Evolutionary conservation across 225 moss, liverwort and hornwort genomes (phyloP).

Genomic region (Takakia lepidozioides): DNA sequence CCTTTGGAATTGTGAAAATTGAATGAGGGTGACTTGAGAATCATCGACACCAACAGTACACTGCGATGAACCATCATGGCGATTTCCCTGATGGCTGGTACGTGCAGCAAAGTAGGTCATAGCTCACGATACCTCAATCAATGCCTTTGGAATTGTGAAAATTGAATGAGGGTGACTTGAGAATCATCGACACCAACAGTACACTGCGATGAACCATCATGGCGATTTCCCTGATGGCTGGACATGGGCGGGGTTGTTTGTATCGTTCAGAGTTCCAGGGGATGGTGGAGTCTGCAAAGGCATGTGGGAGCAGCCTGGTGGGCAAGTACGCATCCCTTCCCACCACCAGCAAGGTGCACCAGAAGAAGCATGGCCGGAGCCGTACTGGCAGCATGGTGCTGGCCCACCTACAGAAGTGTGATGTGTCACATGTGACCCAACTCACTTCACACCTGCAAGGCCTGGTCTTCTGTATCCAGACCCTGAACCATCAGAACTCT

Average conservation of each 20-base stretch:
- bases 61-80: neutral
- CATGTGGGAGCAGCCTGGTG: conserved; percentile 6
- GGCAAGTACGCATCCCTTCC: conserved; percentile 7
- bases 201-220: neutral
- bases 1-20: too few species aligned
- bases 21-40: too few species aligned
- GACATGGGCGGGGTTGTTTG: neutral
- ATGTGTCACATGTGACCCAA: conserved; percentile 2
- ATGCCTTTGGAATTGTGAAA: too few species aligned
- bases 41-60: too few species aligned
- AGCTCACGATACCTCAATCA: too few species aligned
- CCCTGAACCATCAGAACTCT: too few species aligned
- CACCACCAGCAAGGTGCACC: conserved; percentile 1
- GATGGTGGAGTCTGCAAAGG: conserved; percentile 9
- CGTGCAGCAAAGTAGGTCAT: too few species aligned
- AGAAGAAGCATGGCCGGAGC: conserved; percentile 5
- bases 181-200: too few species aligned
- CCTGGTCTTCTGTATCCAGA: conserved; percentile 17
- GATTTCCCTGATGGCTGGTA: neutral
- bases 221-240: neutral
- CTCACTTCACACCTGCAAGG: conserved; percentile 7
- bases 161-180: too few species aligned
- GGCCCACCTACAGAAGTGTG: conserved; percentile 1
- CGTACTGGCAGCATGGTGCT: conserved; percentile 6
- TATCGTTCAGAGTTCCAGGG: conserved; percentile 15